Base-by-base conservation (phyloP, 106 monocot species). In the Apostasia shenzhenica region DNA sequence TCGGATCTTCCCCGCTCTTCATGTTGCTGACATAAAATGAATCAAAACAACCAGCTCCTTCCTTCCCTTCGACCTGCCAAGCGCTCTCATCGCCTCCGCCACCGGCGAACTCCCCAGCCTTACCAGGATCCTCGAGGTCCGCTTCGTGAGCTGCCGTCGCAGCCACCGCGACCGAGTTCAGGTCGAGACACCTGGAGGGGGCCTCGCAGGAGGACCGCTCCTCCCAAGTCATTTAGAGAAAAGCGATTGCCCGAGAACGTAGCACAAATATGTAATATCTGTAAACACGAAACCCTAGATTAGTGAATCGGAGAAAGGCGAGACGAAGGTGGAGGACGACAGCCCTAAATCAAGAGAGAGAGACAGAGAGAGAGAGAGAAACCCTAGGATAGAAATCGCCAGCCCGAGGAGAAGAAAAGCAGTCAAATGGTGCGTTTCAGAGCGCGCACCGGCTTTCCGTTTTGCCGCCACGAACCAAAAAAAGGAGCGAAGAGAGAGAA, bases 181-280 rank as follows among this genome's bases (percentile, higher is more conserved):
- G 68, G n/a, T 68, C 68, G 41, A 68, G 68, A 42, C 68, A 8
- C 41, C 41, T 40, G 49, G 68, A 3, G 37, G 68, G 6, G 8
- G 9, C 38, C 11, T 40, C 0, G 42, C 13, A 9, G 11, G 67
- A n/a, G 38, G 62, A 4, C 45, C 12, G 45, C 45, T 62, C 45
- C 26, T 26, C 26, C 40, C 0, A 44, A 12, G 62, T 44, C 62
- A 62, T 62, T 45, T 1, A 41, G 9, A n/a, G 42, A 7, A 62
- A 62, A 45, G 62, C 45, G 38, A 2, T 13, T 38, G 11, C 44
- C 62, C 45, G 43, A 62, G 62, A 26, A 44, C 6, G 1, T 5
- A 56, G 4, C 4, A 56, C 12, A n/a, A 56, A 56, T 56, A 56
- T 37, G 3, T 6, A 48, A 8, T n/a, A 10, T 14, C n/a, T 13